Base-by-base conservation (phyloP, 768 basidiomycete genomes). In the Saitozyma podzolica region DNA sequence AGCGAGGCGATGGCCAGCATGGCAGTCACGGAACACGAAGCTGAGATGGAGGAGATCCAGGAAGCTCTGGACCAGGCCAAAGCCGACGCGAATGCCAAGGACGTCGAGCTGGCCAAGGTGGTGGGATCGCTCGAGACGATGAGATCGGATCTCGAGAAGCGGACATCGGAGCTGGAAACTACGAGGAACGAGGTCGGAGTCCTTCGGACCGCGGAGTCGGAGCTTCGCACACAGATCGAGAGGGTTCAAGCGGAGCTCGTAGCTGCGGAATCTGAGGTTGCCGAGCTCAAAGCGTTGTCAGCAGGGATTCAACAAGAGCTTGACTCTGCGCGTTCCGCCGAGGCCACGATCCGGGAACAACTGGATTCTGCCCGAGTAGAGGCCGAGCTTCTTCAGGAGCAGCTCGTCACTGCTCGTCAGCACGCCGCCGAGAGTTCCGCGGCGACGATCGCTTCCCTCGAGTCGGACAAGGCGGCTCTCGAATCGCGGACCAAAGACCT, bases 1-100 rank as follows among this genome's bases (percentile, higher is more conserved):
- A 59, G 40, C 39, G 47, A 52, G 50, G 29, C 47, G 3, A n/a
- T 51, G 17, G 58, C 58, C 14, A 19, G 54, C 19, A 40, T 14
- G 20, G 20, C 52, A 39, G 42, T 42, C 3, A 42, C 40, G 13
- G 50, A 54, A 40, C 39, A 56, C 17, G 43, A 54, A 29, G 54
- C 50, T 45, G 48, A 59, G 58, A 17, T 19, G 11, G 13, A 47
- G 45, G 45, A 47, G 6, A 17, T 17, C n/a, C 45, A 13, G 11
- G 45, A 11, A 3, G 45, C 45, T 47, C 45, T 47, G 11, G 45
- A 11, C 45, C 13, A 2, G 2, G 45, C 45, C 45, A 47, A 47
- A 47, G n/a, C 45, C 45, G 45, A 47, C 45, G 13, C n/a, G 45
- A 17, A 47, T 3, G 45, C 13, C 45, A 47, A 47, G 45, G n/a